phyloP scores from a whole-genome alignment of 2,329 filamentous ascomycete species.

The Dendryphion nanum region DNA sequence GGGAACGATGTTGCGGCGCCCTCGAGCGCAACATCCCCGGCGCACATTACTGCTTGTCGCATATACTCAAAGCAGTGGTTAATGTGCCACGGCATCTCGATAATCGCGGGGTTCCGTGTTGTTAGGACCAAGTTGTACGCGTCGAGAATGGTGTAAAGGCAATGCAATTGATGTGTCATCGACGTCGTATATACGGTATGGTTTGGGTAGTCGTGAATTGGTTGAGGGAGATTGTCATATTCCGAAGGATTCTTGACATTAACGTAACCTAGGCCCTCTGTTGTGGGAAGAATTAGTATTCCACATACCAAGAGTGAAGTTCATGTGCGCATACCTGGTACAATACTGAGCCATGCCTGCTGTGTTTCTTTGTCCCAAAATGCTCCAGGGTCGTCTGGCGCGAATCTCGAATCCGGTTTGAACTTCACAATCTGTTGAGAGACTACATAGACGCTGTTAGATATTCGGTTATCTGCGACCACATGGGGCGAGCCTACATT shows the following conservation, averaged over 20 bases:
- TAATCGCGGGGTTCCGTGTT: constrained; percentile 6
- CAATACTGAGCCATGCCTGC: constrained; percentile 30
- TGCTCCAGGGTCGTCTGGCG: constrained; percentile 26
- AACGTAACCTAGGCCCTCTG: constrained; percentile 33
- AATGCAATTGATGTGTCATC: constrained; percentile 35
- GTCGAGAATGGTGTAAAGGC: constrained; percentile 31
- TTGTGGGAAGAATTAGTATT: not conserved
- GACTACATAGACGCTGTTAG: constrained; percentile 11
- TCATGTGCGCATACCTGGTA: constrained; percentile 25
- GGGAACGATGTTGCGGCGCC: constrained; percentile 34
- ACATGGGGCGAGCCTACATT: constrained; percentile 12
- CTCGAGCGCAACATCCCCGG: constrained; percentile 32
- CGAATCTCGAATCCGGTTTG: constrained; percentile 21
- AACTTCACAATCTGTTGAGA: constrained; percentile 31
- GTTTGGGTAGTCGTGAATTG: constrained; percentile 32
- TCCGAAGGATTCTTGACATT: constrained; percentile 18
- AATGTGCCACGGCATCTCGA: constrained; percentile 35
- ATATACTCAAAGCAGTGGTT: constrained; percentile 38
- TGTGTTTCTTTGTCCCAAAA: constrained; percentile 32
- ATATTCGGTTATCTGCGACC: not conserved
- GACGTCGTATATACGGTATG: constrained; percentile 32
- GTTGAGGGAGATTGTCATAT: constrained; percentile 28
- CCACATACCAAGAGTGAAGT: not conserved
- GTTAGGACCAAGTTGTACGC: constrained; percentile 29
- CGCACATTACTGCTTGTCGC: constrained; percentile 33